phyloP scores from a whole-genome alignment of 495 filamentous ascomycete species.

The Melanomma pulvis-pyrius region DNA sequence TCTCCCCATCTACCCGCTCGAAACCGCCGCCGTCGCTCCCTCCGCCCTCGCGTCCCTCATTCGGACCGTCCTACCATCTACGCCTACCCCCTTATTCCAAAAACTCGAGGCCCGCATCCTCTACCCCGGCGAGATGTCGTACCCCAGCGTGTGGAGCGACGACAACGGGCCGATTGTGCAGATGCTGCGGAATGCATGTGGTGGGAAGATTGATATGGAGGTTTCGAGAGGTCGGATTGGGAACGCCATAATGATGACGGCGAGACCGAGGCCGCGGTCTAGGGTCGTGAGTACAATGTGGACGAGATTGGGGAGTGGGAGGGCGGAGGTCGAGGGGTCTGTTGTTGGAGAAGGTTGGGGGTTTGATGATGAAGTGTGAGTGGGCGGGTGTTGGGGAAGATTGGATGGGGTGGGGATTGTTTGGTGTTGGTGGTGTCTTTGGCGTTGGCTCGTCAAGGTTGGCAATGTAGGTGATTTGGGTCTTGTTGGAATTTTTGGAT shows the following conservation, averaged over 20 bases:
- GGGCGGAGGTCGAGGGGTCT: background rate
- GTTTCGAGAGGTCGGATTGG: slow-evolving; percentile 37
- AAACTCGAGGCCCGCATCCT: slow-evolving; percentile 38
- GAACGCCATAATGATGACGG: slow-evolving; percentile 35
- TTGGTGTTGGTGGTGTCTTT: background rate
- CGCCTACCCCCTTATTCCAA: slow-evolving; percentile 14
- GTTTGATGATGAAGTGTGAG: background rate
- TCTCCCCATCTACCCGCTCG: background rate
- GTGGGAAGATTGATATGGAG: slow-evolving; percentile 38
- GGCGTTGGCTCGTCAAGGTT: background rate
- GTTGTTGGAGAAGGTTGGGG: slow-evolving; percentile 6
- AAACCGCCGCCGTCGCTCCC: background rate
- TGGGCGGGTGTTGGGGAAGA: background rate
- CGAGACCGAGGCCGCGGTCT: slow-evolving; percentile 9
- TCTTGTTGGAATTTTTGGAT: too few species aligned
- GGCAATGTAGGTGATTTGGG: background rate
- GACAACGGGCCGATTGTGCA: slow-evolving; percentile 33
- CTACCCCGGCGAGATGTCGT: slow-evolving; percentile 37
- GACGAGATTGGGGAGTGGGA: slow-evolving; percentile 33
- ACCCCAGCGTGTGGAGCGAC: slow-evolving; percentile 40
- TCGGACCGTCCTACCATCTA: slow-evolving; percentile 26
- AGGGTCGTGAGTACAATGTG: slow-evolving; percentile 38
- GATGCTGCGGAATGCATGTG: slow-evolving; percentile 36
- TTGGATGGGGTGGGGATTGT: background rate
- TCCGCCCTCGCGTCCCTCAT: background rate